A percentile compares a stretch with the other conserved stretches of the same genome.
Conservation (phyloP, 805 yeast genomes). For the Suhomyces sp. region DNA sequence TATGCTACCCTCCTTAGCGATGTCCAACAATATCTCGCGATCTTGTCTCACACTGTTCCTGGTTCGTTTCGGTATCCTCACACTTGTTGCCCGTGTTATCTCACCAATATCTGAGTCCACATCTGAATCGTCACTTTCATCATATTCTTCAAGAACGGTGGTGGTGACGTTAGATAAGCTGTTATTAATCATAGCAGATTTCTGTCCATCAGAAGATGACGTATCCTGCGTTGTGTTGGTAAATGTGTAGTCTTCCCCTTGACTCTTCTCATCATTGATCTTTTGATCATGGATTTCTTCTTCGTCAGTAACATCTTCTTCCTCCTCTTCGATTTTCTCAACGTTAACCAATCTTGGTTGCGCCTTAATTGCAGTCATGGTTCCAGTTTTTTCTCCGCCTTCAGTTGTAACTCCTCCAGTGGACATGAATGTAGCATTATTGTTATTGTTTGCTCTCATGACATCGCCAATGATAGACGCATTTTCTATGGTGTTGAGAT, state of each 20-base stretch:
- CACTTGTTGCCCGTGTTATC: slow-evolving; percentile 41
- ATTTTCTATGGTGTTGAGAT: slow-evolving; percentile 43
- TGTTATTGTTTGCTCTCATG: slow-evolving; percentile 21
- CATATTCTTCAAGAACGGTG: neutral
- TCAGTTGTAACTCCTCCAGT: neutral
- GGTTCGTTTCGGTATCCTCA: slow-evolving; percentile 15
- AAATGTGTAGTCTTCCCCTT: slow-evolving; percentile 1
- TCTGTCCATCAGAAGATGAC: neutral
- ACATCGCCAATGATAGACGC: slow-evolving; percentile 48
- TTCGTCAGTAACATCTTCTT: slow-evolving; percentile 15
- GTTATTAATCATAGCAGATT: neutral
- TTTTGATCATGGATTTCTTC: slow-evolving; percentile 2
- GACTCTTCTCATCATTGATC: neutral
- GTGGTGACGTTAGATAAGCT: slow-evolving; percentile 1
- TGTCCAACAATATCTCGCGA: slow-evolving; percentile 16
- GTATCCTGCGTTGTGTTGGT: slow-evolving; percentile 1
- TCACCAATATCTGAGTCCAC: slow-evolving; percentile 49
- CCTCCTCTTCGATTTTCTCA: slow-evolving; percentile 45
- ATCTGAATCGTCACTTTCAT: slow-evolving; percentile 26
- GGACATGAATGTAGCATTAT: slow-evolving; percentile 4
- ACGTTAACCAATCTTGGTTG: slow-evolving; percentile 69
- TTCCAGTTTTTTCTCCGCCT: slow-evolving; percentile 33
- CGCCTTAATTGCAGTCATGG: slow-evolving; percentile 76
- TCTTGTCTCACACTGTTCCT: slow-evolving; percentile 7
- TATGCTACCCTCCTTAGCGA: slow-evolving; percentile 1